Evolutionary conservation across 805 yeast genomes (phyloP).

Genomic region (Ogataea thermomethanolica): DNA sequence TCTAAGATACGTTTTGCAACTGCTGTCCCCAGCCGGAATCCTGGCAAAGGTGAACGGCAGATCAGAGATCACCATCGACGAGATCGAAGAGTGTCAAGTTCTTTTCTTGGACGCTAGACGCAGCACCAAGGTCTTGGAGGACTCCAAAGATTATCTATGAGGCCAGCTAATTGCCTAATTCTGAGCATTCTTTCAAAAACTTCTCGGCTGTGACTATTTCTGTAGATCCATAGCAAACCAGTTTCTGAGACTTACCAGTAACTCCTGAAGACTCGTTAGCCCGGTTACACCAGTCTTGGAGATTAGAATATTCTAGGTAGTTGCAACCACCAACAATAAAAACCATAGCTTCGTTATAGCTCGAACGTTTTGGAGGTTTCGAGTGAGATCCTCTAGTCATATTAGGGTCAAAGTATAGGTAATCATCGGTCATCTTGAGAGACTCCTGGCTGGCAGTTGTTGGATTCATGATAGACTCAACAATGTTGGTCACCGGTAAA

Average conservation of each 20-base stretch:
- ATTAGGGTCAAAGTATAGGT: constrained; percentile 85
- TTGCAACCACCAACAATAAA: constrained; percentile 97
- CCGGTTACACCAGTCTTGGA: constrained; percentile 74
- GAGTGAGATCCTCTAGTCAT: constrained; percentile 84
- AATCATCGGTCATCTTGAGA: constrained; percentile 79
- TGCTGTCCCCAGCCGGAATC: constrained; percentile 86
- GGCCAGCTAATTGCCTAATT: constrained; percentile 39
- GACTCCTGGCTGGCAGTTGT: constrained; percentile 55
- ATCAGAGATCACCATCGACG: constrained; percentile 61
- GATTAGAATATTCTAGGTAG: constrained; percentile 87
- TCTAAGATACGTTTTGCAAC: constrained; percentile 87
- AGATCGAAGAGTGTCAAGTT: constrained; percentile 81
- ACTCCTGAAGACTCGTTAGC: constrained; percentile 23
- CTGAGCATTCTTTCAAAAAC: constrained; percentile 63
- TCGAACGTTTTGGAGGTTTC: constrained; percentile 79
- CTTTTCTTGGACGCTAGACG: constrained; percentile 86
- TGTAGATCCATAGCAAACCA: constrained; percentile 85
- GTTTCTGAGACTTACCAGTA: constrained; percentile 34
- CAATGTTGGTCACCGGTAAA: constrained; percentile 85
- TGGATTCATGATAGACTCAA: constrained; percentile 91
- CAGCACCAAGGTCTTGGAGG: constrained; percentile 81
- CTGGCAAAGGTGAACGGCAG: constrained; percentile 75
- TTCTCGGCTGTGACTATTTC: constrained; percentile 66
- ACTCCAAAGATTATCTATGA: constrained; percentile 33
- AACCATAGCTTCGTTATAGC: constrained; percentile 77